Evolutionary conservation across 768 basidiomycete genomes (phyloP).

Genomic region (Russula dissimulans): DNA sequence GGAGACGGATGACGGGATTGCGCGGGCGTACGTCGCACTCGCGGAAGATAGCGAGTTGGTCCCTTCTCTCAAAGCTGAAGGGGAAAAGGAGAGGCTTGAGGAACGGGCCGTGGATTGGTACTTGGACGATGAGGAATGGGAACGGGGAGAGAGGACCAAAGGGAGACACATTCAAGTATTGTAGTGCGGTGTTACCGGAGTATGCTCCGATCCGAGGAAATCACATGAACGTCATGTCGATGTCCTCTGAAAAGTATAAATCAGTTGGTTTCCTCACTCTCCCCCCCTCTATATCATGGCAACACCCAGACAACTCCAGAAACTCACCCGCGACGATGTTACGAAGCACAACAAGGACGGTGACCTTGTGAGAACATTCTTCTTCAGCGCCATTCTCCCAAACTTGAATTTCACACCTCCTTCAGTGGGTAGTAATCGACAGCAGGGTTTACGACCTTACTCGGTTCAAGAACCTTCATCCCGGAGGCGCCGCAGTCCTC

Average conservation of each 20-base stretch:
- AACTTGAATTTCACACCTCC: background rate
- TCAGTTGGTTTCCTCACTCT: background rate
- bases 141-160: constrained; percentile 31
- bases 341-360: constrained; percentile 70
- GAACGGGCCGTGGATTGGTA: constrained; percentile 48
- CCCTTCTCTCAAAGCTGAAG: constrained; percentile 21
- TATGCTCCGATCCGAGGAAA: no score
- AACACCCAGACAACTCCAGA: constrained; percentile 31
- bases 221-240: no score
- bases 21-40: constrained; percentile 60
- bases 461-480: constrained; percentile 73
- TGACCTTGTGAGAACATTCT: constrained; percentile 51
- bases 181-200: no score
- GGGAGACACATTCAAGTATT: constrained; percentile 19
- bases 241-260: background rate
- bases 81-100: constrained; percentile 28
- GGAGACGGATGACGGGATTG: constrained; percentile 58
- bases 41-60: constrained; percentile 34
- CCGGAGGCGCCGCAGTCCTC: constrained; percentile 74
- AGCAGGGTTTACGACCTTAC: constrained; percentile 77
- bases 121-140: constrained; percentile 66
- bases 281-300: constrained; percentile 12
- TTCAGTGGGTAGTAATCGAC: constrained; percentile 77
- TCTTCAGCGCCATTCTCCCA: background rate
- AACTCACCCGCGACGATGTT: constrained; percentile 61